Evolutionary conservation across 139 green algal genomes (phyloP).

Genomic region (Chlamydomonas sp.): DNA sequence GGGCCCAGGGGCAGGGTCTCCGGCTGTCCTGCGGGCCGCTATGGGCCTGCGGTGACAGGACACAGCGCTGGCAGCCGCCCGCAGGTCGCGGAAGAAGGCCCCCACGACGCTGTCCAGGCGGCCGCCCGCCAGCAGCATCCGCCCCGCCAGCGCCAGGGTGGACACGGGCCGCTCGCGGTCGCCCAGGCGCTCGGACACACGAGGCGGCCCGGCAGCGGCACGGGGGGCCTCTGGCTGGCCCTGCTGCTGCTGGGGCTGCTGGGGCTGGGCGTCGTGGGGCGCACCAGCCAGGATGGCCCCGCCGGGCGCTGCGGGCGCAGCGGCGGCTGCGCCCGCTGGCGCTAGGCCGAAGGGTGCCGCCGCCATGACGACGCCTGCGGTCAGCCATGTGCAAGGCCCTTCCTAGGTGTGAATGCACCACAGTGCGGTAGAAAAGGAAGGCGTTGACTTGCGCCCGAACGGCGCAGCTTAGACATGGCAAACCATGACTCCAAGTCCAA

Average conservation of each 20-base stretch:
- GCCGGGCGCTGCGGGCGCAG: neutral
- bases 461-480: neutral
- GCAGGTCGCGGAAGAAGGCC: conserved; percentile 16
- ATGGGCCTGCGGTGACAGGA: no score
- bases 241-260: neutral
- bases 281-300: no score
- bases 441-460: neutral
- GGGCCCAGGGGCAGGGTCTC: no score
- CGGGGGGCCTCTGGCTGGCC: neutral
- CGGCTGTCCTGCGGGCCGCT: no score
- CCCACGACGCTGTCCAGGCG: conserved; percentile 7
- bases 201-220: neutral
- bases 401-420: neutral
- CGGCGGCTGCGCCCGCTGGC: neutral
- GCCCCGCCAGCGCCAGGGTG: conserved; percentile 25
- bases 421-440: neutral
- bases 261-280: neutral
- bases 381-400: no score
- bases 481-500: neutral
- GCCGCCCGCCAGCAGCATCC: conserved; percentile 18
- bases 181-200: neutral
- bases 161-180: conserved; percentile 1
- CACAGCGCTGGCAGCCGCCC: neutral
- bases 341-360: conserved; percentile 10
- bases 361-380: neutral